Base-by-base conservation (phyloP, 495 filamentous ascomycete genomes). In the Trichocladium uniseriatum region DNA sequence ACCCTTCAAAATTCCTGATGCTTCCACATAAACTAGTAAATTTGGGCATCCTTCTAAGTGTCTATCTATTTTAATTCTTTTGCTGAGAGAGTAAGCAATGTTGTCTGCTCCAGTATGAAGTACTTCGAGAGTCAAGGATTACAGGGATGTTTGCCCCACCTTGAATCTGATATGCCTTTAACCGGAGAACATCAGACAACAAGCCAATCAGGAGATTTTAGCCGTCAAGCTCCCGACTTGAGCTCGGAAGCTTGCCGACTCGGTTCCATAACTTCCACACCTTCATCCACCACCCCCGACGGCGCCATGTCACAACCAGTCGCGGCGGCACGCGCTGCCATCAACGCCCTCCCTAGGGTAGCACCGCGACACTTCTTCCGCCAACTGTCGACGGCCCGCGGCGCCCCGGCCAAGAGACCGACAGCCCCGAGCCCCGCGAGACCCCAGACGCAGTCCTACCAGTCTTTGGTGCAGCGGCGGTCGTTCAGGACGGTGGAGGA, bases 401-500 rank as follows among this genome's bases (percentile, higher is more conserved):
- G 16, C 48, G 19, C 21, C 3, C 52, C 7, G 38, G 44, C 50
- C 24, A 52, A 49, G 44, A 18, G 57, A 35, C 59, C 59, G 21
- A 52, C 52, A 3, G 31, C 59, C 1, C 16, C 46, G 19, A 47
- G 40, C 40, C 27, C 54, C 19, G 24, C 56, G 34, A 41, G 36
- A 41, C n/a, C 49, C 45, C 54, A 45, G 41, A 34, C 37, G 19
- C 56, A 66, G 41, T 47, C 56, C 18, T 56, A 51, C 8, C 65
- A 68, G 54, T 60, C 64, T 51, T 55, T 62, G 53, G 46, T 43
- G 35, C 67, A 68, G 46, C 52, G 56, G 45, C 41, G 63, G 20
- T 58, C 58, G 45, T 69, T 60, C 49, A 77, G 76, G 62, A 78
- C 76, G 18, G 71, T 79, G 1, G 69, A 79, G 52, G 73, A 79